Percentiles rank a stretch among this genome's conserved stretches.
These are phyloP conservation scores for Phytophthora fragariae DNA, from an alignment of 352 stramenopile species.

Conservation along the genomic window DNA sequence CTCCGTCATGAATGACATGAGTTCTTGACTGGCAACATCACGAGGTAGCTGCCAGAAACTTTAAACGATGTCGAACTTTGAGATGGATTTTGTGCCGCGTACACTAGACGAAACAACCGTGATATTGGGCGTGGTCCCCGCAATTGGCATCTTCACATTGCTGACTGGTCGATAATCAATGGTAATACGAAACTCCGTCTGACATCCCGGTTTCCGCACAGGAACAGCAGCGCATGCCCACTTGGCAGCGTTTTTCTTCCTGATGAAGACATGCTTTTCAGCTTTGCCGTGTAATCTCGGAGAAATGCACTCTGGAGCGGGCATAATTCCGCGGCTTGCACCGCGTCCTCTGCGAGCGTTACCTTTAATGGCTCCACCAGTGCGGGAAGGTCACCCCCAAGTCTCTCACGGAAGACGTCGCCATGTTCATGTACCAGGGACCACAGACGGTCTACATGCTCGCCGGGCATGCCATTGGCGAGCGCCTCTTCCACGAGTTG, in stretches of 20 bases:
- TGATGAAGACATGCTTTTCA: conserved; percentile 10
- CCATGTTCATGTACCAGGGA: neutral
- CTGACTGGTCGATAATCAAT: conserved; percentile 20
- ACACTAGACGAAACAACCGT: conserved; percentile 18
- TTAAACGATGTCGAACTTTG: conserved; percentile 30
- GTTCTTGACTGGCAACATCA: conserved; percentile 16
- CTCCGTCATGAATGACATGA: conserved; percentile 27
- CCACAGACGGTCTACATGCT: neutral
- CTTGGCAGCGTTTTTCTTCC: conserved; percentile 1
- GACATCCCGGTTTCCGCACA: conserved; percentile 6
- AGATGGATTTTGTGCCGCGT: neutral
- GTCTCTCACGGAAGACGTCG: neutral
- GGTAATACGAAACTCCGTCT: conserved; percentile 5
- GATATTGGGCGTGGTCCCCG: conserved; percentile 20
- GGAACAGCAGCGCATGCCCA: conserved; percentile 6
- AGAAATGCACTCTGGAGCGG: conserved; percentile 13
- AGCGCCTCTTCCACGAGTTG: neutral
- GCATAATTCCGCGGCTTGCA: conserved; percentile 19
- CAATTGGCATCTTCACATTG: conserved; percentile 14
- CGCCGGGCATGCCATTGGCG: neutral
- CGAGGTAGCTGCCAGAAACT: conserved; percentile 35
- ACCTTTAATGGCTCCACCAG: conserved; percentile 10
- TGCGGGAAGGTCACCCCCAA: conserved; percentile 6
- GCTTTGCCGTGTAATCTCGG: conserved; percentile 5
- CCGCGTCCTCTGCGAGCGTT: neutral